These are phyloP conservation scores for Polychaeton citri DNA, from an alignment of 2,329 filamentous ascomycete species.

Conservation along the genomic window DNA sequence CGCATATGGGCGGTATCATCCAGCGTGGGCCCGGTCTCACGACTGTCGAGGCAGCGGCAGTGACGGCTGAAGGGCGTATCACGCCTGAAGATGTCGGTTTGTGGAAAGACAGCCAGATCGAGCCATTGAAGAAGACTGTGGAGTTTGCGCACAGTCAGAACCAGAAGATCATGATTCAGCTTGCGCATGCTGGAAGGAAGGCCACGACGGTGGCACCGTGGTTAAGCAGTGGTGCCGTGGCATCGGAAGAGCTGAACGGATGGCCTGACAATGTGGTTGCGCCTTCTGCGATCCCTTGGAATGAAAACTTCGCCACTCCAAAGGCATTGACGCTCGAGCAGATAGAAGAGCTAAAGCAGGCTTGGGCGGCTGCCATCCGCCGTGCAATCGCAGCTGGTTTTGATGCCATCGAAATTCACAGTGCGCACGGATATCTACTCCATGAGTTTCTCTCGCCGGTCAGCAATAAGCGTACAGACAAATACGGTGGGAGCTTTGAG, in stretches of 20 bases:
- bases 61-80: conserved; percentile 66
- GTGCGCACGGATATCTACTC: conserved; percentile 66
- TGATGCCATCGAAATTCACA: conserved; percentile 70
- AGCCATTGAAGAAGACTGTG: conserved; percentile 53
- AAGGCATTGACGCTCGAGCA: conserved; percentile 56
- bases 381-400: conserved; percentile 46
- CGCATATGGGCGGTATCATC: conserved; percentile 69
- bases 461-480: conserved; percentile 54
- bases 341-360: conserved; percentile 50
- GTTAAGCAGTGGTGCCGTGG: conserved; percentile 43
- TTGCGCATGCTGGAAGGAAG: conserved; percentile 64
- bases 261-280: conserved; percentile 42
- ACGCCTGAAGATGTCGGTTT: conserved; percentile 66
- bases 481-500: conserved; percentile 56
- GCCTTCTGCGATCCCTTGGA: conserved; percentile 49
- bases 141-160: conserved; percentile 71
- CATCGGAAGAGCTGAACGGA: conserved; percentile 37
- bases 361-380: conserved; percentile 50
- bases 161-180: conserved; percentile 65
- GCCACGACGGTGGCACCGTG: conserved; percentile 49
- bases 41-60: conserved; percentile 66
- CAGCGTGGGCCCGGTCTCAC: conserved; percentile 61
- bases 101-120: conserved; percentile 75
- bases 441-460: conserved; percentile 56
- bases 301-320: conserved; percentile 46